These are phyloP conservation scores for Ogataea siamensis DNA, from an alignment of 805 yeast genomes.

Conservation along the genomic window DNA sequence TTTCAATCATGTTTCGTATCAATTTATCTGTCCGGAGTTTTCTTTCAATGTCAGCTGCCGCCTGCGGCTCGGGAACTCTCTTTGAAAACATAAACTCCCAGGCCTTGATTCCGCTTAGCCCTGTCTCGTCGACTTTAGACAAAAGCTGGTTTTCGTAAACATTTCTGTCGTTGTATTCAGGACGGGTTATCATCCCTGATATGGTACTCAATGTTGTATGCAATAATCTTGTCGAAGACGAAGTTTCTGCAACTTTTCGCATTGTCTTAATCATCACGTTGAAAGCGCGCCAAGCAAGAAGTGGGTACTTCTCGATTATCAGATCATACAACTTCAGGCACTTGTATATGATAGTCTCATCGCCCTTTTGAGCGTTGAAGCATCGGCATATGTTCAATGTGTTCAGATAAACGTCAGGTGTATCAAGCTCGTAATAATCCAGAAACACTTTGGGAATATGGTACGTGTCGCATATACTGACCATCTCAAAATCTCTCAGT, in stretches of 20 bases:
- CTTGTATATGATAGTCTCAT: slow-evolving; percentile 25
- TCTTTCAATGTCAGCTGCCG: slow-evolving; percentile 5
- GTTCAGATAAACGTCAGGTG: slow-evolving; percentile 17
- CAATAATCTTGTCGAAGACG: slow-evolving; percentile 25
- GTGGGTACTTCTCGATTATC: slow-evolving; percentile 13
- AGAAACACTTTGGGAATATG: slow-evolving; percentile 37
- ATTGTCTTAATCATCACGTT: slow-evolving; percentile 19
- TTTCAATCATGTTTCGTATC: slow-evolving; percentile 16
- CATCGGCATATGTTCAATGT: slow-evolving; percentile 19
- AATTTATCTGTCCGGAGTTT: slow-evolving; percentile 10
- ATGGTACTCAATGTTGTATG: slow-evolving; percentile 25
- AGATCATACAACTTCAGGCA: slow-evolving; percentile 23
- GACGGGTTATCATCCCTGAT: slow-evolving; percentile 29
- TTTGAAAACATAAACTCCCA: slow-evolving; percentile 22
- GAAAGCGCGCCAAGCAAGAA: slow-evolving; percentile 22
- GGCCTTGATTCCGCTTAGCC: slow-evolving; percentile 23
- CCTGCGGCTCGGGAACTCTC: slow-evolving; percentile 4
- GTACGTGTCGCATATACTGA: slow-evolving; percentile 32
- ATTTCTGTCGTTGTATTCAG: slow-evolving; percentile 31
- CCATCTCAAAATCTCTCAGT: slow-evolving; percentile 31
- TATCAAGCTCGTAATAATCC: slow-evolving; percentile 6
- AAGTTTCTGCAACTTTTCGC: slow-evolving; percentile 23
- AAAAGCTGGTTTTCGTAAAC: slow-evolving; percentile 22
- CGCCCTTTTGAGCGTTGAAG: slow-evolving; percentile 24
- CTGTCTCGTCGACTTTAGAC: slow-evolving; percentile 22